phyloP scores from a whole-genome alignment of 2,329 filamentous ascomycete species.

The Lecanoromycetidae sp. region DNA sequence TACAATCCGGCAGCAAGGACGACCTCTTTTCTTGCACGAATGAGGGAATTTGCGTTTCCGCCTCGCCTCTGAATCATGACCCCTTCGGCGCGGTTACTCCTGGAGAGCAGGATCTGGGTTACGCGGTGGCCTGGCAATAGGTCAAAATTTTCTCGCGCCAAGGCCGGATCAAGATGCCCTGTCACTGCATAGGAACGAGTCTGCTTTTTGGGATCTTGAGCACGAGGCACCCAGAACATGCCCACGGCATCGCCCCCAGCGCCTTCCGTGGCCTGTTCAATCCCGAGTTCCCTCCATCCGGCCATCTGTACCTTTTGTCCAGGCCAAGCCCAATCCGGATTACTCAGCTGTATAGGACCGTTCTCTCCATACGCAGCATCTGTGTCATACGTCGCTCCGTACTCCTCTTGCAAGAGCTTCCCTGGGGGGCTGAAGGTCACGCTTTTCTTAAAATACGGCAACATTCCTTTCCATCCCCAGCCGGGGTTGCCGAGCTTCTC shows the following conservation, averaged over 20 bases:
- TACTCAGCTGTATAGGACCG: too few relatives aligned
- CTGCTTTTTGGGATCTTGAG: constrained; percentile 23
- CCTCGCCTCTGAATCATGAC: not conserved
- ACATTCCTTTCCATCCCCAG: constrained; percentile 30
- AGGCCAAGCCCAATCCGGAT: too few relatives aligned
- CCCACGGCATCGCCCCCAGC: too few relatives aligned
- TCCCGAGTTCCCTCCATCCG: too few relatives aligned
- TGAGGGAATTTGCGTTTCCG: not conserved
- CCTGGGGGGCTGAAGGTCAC: too few relatives aligned
- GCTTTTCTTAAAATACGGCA: constrained; percentile 30
- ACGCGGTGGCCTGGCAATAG: constrained; percentile 24
- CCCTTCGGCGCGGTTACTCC: constrained; percentile 16
- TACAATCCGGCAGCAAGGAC: constrained; percentile 35
- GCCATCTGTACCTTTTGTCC: too few relatives aligned
- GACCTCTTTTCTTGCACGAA: constrained; percentile 29
- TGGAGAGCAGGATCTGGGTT: constrained; percentile 24
- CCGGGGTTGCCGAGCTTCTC: constrained; percentile 30
- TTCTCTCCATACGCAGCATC: too few relatives aligned
- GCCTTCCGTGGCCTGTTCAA: too few relatives aligned
- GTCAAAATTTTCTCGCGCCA: constrained; percentile 24
- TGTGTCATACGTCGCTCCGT: too few relatives aligned
- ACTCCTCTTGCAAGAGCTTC: too few relatives aligned
- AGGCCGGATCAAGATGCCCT: constrained; percentile 25
- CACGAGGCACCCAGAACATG: constrained; percentile 24
- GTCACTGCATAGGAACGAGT: constrained; percentile 26